These are phyloP conservation scores for Oryza punctata DNA, from an alignment of 176 grass and related monocot species.

Conservation along the genomic window DNA sequence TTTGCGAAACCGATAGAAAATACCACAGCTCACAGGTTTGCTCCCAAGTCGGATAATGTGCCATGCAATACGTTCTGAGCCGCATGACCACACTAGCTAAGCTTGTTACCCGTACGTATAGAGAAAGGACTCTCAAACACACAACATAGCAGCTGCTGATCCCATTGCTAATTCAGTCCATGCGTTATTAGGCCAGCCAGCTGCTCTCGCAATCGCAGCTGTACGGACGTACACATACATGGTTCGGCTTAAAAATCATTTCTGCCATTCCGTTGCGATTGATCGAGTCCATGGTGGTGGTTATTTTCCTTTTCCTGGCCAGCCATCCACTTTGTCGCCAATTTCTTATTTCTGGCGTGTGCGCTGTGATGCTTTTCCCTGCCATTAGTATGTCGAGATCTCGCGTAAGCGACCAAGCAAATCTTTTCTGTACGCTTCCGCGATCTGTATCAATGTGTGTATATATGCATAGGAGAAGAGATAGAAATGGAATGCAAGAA, in stretches of 20 bases:
- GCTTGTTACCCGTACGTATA: neutral
- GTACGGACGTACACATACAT: neutral
- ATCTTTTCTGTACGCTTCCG: neutral
- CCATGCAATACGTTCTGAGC: no score
- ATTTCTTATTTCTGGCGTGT: neutral
- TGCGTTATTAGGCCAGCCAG: neutral
- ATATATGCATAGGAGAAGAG: neutral
- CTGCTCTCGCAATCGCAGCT: neutral
- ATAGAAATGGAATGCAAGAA: neutral
- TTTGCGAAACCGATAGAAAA: no score
- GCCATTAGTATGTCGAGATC: neutral
- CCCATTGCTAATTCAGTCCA: neutral
- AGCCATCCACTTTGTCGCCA: neutral
- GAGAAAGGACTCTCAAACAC: constrained; percentile 1
- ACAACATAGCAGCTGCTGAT: neutral
- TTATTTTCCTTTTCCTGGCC: neutral
- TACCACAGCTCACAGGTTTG: no score
- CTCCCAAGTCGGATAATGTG: no score
- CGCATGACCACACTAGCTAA: neutral
- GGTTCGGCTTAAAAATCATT: neutral
- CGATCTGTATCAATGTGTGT: neutral
- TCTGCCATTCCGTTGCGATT: neutral
- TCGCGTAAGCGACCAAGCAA: neutral
- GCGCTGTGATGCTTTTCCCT: neutral
- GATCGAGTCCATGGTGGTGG: neutral